Conservation (phyloP, 176 grass and related monocot species). For the Carex cristatella region DNA sequence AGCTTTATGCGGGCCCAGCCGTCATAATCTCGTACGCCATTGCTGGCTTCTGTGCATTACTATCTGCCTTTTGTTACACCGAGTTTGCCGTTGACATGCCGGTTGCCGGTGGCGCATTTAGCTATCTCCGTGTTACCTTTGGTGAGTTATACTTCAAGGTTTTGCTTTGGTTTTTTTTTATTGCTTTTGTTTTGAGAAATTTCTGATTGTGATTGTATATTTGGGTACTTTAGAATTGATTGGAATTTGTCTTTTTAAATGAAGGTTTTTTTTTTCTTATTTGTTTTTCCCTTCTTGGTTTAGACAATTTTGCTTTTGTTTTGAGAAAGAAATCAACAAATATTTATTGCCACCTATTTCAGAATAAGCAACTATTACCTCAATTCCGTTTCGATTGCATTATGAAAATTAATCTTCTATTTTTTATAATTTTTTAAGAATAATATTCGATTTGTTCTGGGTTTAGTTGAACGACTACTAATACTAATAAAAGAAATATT, state of each 20-base stretch:
- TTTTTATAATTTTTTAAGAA: no score
- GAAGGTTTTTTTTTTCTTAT: not conserved
- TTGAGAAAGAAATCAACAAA: not conserved
- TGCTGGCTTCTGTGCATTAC: conserved; percentile 76
- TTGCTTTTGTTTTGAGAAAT: not conserved
- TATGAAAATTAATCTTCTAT: not conserved
- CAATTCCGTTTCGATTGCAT: not conserved
- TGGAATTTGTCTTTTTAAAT: not conserved
- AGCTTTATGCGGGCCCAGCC: conserved; percentile 29
- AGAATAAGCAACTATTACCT: not conserved
- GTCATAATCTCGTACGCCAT: conserved; percentile 72
- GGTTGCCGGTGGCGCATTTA: conserved; percentile 68
- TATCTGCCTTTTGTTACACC: conserved; percentile 97
- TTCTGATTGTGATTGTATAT: not conserved
- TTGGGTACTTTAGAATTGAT: not conserved
- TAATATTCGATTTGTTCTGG: not conserved
- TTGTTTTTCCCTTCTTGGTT: not conserved
- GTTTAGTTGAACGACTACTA: not conserved
- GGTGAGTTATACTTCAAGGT: conserved; percentile 27
- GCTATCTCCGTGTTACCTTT: conserved; percentile 67
- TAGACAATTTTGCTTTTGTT: not conserved
- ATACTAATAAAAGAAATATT: not conserved
- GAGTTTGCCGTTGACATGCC: conserved; percentile 96
- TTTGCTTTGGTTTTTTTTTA: not conserved
- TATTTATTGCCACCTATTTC: not conserved